Base-by-base conservation (phyloP, 345 rosid species). In the Cochlearia excelsa region DNA sequence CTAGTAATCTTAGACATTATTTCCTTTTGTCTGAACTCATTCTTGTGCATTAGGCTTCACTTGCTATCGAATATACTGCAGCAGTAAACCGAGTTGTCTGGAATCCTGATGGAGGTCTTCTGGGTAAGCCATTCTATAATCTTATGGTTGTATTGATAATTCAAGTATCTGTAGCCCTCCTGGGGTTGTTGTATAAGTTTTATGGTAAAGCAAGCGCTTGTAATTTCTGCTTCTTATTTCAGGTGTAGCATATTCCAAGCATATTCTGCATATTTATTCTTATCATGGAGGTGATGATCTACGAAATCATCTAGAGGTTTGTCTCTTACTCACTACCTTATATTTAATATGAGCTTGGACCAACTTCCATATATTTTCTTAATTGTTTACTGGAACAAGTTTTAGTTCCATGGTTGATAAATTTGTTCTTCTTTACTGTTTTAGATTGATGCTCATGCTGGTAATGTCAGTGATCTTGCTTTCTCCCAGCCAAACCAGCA, bases 221-320 rank as follows among this genome's bases (percentile, higher is more conserved):
- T 45, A 59, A n/a, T 27, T 33, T 45, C 44, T 61, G 46, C 27
- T 28, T 31, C 16, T 48, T 69, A 33, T 74, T 65, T 67, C 62
- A 86, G 96, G 94, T 52, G 85, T 86, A 67, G 96, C 96, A 47
- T 86, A 72, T 73, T 86, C 94, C 4, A 89, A 82, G 68, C 81
- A 89, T 76, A 72, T 88, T 45, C 90, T 88, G 72, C 96, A 88
- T 58, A 61, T 86, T 34, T 84, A 80, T 74, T 59, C 84, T 28
- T 84, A 81, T 68, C 75, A 83, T 76, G 78, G 74, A 42, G 73
- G 68, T 52, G 75, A 57, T 7, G 81, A 84, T 28, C 53, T 80
- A 45, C 67, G 79, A 66, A 80, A 77, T 30, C 83, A 74, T 58
- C 45, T 80, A 54, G 87, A 84, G 84, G 91, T 82, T 38, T 60